phyloP scores from a whole-genome alignment of 2,329 filamentous ascomycete species.

The Fusarium sp. region DNA sequence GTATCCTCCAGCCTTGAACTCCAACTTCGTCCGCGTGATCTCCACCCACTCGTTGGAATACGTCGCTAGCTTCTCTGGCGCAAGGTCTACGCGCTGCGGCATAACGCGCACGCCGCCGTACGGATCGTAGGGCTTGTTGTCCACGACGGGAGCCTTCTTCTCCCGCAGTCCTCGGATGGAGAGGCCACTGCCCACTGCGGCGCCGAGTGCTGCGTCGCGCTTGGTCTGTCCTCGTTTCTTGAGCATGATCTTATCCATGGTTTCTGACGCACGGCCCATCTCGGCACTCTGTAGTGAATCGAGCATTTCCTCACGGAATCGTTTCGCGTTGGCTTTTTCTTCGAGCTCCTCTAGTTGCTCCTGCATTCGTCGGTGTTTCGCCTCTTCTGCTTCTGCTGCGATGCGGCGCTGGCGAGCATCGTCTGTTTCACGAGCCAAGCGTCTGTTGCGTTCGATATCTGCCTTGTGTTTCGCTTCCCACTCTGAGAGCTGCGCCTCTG shows the following conservation, averaged over 20 bases:
- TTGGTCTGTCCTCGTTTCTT: slow-evolving; percentile 76
- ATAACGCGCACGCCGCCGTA: slow-evolving; percentile 81
- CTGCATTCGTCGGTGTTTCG: slow-evolving; percentile 69
- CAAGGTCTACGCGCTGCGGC: slow-evolving; percentile 76
- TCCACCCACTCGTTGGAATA: slow-evolving; percentile 85
- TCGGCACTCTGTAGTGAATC: slow-evolving; percentile 75
- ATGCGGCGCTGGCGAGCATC: slow-evolving; percentile 67
- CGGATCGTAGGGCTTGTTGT: slow-evolving; percentile 86
- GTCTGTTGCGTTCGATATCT: slow-evolving; percentile 73
- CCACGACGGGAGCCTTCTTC: slow-evolving; percentile 60
- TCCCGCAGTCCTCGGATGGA: slow-evolving; percentile 87
- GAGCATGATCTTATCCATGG: slow-evolving; percentile 73
- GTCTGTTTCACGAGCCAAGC: slow-evolving; percentile 68
- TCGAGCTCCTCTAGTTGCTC: slow-evolving; percentile 77
- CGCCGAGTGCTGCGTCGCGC: slow-evolving; percentile 54
- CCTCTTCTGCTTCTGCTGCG: slow-evolving; percentile 75
- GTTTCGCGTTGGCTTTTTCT: slow-evolving; percentile 73
- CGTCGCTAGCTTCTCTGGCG: slow-evolving; percentile 62
- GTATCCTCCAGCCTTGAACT: slow-evolving; percentile 84
- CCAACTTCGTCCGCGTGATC: slow-evolving; percentile 72
- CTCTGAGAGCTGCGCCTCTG: slow-evolving; percentile 61
- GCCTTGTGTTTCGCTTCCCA: slow-evolving; percentile 82
- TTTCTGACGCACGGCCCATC: slow-evolving; percentile 69
- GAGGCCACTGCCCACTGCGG: slow-evolving; percentile 56
- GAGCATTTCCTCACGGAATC: slow-evolving; percentile 77